A percentile compares a stretch with the other conserved stretches of the same genome.
Conservation (phyloP, 2,329 filamentous ascomycete species). For the Teratosphaeria gauchensis region DNA sequence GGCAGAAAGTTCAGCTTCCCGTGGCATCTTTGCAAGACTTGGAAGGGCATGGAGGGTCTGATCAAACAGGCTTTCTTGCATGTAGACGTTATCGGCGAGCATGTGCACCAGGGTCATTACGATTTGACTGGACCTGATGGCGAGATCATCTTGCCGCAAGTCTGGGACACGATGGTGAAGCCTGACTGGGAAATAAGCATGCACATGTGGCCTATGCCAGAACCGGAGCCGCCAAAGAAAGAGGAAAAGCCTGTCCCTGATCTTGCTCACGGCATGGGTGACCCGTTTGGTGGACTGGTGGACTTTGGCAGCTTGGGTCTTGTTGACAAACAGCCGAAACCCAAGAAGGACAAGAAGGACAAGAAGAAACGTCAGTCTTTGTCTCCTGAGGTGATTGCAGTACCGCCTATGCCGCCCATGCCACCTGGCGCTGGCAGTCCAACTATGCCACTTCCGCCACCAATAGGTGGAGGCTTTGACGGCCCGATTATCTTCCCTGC, state of each 20-base stretch:
- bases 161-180: slow-evolving; percentile 40
- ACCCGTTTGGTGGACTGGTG: slow-evolving; percentile 8
- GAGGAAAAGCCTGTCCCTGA: slow-evolving; percentile 8
- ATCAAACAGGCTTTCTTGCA: slow-evolving; percentile 42
- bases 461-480: slow-evolving; percentile 3
- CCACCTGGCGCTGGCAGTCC: slow-evolving; percentile 3
- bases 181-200: slow-evolving; percentile 41
- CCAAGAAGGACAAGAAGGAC: slow-evolving; percentile 7
- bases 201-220: slow-evolving; percentile 41
- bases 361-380: slow-evolving; percentile 1
- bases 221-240: slow-evolving; percentile 9
- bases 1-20: slow-evolving; percentile 89
- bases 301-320: slow-evolving; percentile 7
- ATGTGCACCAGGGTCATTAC: slow-evolving; percentile 38
- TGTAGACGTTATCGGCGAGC: slow-evolving; percentile 36
- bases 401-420: slow-evolving; percentile 7
- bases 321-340: not conserved
- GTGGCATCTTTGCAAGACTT: slow-evolving; percentile 68
- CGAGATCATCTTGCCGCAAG: slow-evolving; percentile 40
- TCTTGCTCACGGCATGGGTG: slow-evolving; percentile 2
- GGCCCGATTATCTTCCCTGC: slow-evolving; percentile 2
- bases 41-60: slow-evolving; percentile 39
- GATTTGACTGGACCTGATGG: slow-evolving; percentile 39
- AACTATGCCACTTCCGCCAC: slow-evolving; percentile 7
- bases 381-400: slow-evolving; percentile 9